phyloP scores from a whole-genome alignment of 164 flowering plant genomes.

The Hamamelis virginiana region DNA sequence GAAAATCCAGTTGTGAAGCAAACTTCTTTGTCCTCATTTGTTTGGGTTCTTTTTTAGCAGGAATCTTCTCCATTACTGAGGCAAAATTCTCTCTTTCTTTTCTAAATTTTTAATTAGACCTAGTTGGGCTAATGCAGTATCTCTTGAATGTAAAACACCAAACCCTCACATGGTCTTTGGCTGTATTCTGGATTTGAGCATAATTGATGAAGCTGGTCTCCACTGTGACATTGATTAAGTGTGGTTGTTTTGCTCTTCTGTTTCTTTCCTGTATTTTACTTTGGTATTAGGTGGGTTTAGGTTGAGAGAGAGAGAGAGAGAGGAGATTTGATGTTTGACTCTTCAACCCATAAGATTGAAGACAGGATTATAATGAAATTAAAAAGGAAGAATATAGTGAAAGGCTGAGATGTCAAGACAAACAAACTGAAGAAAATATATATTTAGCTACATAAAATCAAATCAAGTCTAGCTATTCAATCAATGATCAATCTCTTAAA shows the following conservation, averaged over 20 bases:
- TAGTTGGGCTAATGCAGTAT: slow-evolving; percentile 1
- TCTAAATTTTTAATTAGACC: too few species aligned
- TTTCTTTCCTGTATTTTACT: slow-evolving; percentile 50
- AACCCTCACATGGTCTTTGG: slow-evolving; percentile 40
- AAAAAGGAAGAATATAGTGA: not conserved
- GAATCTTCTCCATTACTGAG: slow-evolving; percentile 30
- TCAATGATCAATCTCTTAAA: not conserved
- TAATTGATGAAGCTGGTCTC: slow-evolving; percentile 22
- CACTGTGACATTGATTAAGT: slow-evolving; percentile 20
- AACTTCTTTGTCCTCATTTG: slow-evolving; percentile 36
- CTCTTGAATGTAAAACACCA: slow-evolving; percentile 17
- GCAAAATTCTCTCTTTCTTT: slow-evolving; percentile 12
- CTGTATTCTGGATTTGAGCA: slow-evolving; percentile 11
- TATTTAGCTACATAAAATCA: too few species aligned
- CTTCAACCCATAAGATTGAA: slow-evolving; percentile 7
- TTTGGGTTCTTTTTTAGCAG: slow-evolving; percentile 24
- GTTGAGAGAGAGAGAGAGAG: slow-evolving; percentile 28
- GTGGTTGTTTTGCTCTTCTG: slow-evolving; percentile 43
- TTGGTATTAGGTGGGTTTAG: slow-evolving; percentile 67
- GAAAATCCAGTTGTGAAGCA: slow-evolving; percentile 15
- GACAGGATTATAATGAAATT: not conserved
- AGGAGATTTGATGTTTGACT: slow-evolving; percentile 9
- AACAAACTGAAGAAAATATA: too few species aligned
- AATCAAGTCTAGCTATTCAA: not conserved
- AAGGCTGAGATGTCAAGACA: not conserved